Percentiles rank a stretch among this genome's conserved stretches.
Conservation (phyloP, 345 rosid genomes). For the Gossypium longicalyx region DNA sequence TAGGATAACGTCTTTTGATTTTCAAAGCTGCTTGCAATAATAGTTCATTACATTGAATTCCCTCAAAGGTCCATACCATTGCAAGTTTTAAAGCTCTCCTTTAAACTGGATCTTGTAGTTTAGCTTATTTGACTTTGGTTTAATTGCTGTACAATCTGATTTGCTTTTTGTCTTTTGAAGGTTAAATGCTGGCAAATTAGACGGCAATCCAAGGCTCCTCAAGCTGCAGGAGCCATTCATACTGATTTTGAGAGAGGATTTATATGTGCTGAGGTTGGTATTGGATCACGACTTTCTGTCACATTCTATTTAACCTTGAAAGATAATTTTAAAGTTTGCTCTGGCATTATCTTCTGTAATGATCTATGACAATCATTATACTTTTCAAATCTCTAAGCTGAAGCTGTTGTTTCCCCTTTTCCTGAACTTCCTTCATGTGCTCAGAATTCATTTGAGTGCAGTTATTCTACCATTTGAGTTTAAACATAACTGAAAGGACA, state of each 20-base stretch:
- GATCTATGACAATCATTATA: not conserved
- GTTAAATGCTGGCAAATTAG: slow-evolving; percentile 99
- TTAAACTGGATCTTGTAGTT: not conserved
- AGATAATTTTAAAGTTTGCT: not conserved
- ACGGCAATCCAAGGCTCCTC: slow-evolving; percentile 91
- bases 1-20: not conserved
- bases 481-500: not conserved
- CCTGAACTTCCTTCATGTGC: not conserved
- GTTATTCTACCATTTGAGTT: not conserved
- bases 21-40: not conserved
- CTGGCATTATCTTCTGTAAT: not conserved
- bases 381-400: not conserved
- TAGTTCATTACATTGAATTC: not conserved
- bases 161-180: slow-evolving; percentile 42
- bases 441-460: not conserved
- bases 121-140: not conserved
- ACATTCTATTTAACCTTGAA: not conserved
- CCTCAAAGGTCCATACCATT: not conserved
- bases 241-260: slow-evolving; percentile 94
- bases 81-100: not conserved
- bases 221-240: slow-evolving; percentile 96
- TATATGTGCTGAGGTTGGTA: slow-evolving; percentile 91
- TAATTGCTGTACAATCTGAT: not conserved
- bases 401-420: not conserved
- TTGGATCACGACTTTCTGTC: slow-evolving; percentile 1